Evolutionary conservation across 1,284 basidiomycete genomes (phyloP), one percentile per base, ranked within the genome.

Genomic region (Cryptococcus sp.): DNA sequence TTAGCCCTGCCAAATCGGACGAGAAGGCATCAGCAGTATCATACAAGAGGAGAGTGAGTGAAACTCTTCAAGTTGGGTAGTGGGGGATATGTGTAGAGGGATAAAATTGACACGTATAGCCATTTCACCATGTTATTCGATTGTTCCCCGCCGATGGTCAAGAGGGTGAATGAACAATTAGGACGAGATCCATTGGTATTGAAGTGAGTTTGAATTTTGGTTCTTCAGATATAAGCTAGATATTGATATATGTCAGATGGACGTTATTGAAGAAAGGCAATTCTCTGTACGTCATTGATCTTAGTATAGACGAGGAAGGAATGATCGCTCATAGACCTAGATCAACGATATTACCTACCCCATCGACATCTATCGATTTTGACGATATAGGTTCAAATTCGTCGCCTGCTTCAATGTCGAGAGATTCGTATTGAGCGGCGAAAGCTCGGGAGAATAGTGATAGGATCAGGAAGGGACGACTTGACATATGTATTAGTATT

Each of bases 111-210:
- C 15, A 35, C 46, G 8, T 23, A 2, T 51, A 77, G 76, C 59
- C 74, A 77, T 57, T 77, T 77, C 50, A 65, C 67, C 14, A 71
- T 77, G 65, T 57, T 62, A 4, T 77, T 76, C 51, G 76, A 77
- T 56, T 73, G 72, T 4, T 76, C 73, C 4, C 74, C 76, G n/a
- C 60, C 67, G 4, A 67, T 76, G n/a, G 54, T 76, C 11, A 65
- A 68, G 46, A 56, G 66, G 34, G 58, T 77, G 43, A 67, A 73
- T 60, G 70, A 73, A 49, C 69, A 72, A 47, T 59, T 77, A 38
- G 62, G 71, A 14, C 59, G 60, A 41, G 74, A 77, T 61, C 76
- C 76, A 3, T 56, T 67, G 52, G 70, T 75, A n/a, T 62, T 74
- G 38, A 65, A 68, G 62, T 66, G 49, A 47, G 62, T 59, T n/a